Evolutionary conservation across 805 yeast species (phyloP).

Genomic region (Limtongia smithiae): DNA sequence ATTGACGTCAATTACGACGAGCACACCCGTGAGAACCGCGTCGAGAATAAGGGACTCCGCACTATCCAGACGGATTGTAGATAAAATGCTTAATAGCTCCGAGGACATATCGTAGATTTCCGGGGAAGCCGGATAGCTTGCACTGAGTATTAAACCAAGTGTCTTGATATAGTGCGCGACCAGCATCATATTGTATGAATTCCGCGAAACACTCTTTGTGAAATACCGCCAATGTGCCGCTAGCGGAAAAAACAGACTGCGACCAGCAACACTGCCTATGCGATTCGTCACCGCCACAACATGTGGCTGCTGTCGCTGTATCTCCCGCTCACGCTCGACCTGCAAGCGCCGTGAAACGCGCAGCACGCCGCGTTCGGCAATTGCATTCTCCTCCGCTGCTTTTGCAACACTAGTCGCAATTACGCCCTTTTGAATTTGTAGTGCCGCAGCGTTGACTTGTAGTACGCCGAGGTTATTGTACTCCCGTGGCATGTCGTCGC

Average conservation of each 20-base stretch:
- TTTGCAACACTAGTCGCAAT: conserved; percentile 25
- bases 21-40: conserved; percentile 34
- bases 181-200: conserved; percentile 49
- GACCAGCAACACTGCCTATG: conserved; percentile 46
- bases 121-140: conserved; percentile 54
- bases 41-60: conserved; percentile 30
- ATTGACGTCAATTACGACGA: conserved; percentile 36
- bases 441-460: conserved; percentile 20
- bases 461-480: conserved; percentile 2
- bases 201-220: conserved; percentile 48
- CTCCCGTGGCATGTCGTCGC: conserved; percentile 23
- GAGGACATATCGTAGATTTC: conserved; percentile 55
- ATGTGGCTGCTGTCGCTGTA: not conserved
- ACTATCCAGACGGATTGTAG: conserved; percentile 8
- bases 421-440: conserved; percentile 29
- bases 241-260: conserved; percentile 53
- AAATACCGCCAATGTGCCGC: conserved; percentile 45
- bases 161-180: conserved; percentile 59
- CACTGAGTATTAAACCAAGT: conserved; percentile 52
- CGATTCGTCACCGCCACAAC: conserved; percentile 29
- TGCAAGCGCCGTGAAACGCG: conserved; percentile 34
- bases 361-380: conserved; percentile 34
- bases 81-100: conserved; percentile 45
- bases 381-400: conserved; percentile 29
- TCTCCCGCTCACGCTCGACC: conserved; percentile 23